A percentile compares a stretch with the other conserved stretches of the same genome.
These are phyloP conservation scores for Suhomyces guaymorum DNA, from an alignment of 1,139 yeast species.

Conservation along the genomic window DNA sequence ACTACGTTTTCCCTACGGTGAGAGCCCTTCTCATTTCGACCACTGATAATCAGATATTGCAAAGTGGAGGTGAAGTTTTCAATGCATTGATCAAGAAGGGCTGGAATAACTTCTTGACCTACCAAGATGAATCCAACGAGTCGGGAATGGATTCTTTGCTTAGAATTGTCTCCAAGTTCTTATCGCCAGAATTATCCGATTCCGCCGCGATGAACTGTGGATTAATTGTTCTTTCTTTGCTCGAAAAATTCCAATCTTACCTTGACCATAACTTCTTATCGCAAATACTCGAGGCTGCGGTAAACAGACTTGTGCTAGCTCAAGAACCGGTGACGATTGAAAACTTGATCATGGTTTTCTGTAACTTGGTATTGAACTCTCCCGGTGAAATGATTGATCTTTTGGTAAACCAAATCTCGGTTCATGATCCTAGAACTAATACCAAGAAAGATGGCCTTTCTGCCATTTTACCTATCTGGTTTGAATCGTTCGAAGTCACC, in stretches of 20 bases:
- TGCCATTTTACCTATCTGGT: slow-evolving; percentile 71
- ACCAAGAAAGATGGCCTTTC: slow-evolving; percentile 38
- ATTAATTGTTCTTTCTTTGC: slow-evolving; percentile 62
- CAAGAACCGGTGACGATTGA: slow-evolving; percentile 73
- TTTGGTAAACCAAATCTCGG: slow-evolving; percentile 42
- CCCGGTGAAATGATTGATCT: slow-evolving; percentile 64
- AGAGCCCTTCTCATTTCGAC: slow-evolving; percentile 54
- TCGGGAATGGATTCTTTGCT: slow-evolving; percentile 59
- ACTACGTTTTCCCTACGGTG: slow-evolving; percentile 52
- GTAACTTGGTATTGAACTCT: slow-evolving; percentile 64
- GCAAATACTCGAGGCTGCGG: slow-evolving; percentile 71
- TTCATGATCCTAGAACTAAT: slow-evolving; percentile 29
- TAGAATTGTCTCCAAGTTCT: slow-evolving; percentile 63
- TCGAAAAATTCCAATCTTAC: slow-evolving; percentile 56
- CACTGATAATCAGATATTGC: slow-evolving; percentile 77
- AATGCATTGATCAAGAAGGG: slow-evolving; percentile 60
- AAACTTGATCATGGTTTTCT: slow-evolving; percentile 73
- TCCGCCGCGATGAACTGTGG: slow-evolving; percentile 80
- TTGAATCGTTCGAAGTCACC: slow-evolving; percentile 75
- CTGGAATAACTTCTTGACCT: slow-evolving; percentile 44
- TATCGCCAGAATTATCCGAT: slow-evolving; percentile 73
- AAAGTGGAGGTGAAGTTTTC: slow-evolving; percentile 75
- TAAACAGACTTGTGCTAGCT: slow-evolving; percentile 62
- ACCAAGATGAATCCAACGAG: slow-evolving; percentile 37
- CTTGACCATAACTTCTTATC: slow-evolving; percentile 53